These are phyloP conservation scores for Oryza rufipogon DNA, from an alignment of 176 grass and related monocot genomes.

Conservation along the genomic window DNA sequence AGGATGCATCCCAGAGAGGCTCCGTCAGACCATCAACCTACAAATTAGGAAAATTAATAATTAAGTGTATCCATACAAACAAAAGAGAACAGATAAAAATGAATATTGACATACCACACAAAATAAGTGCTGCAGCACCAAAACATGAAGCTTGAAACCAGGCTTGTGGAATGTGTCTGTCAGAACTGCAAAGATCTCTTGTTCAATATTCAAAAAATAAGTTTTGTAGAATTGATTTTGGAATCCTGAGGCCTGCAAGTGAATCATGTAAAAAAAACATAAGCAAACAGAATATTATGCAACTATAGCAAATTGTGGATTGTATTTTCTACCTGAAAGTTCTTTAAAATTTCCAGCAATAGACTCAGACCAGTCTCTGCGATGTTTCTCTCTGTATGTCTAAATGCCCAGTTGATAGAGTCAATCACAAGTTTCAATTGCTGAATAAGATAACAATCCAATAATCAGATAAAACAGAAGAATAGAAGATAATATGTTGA, in stretches of 20 bases:
- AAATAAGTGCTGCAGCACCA: constrained; percentile 97
- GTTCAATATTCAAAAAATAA: constrained; percentile 91
- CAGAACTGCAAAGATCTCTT: constrained; percentile 98
- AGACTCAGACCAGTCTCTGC: constrained; percentile 96
- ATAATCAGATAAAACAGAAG: constrained; percentile 43
- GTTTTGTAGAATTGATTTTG: constrained; percentile 98
- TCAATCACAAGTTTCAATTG: constrained; percentile 99
- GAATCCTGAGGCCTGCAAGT: constrained; percentile 82
- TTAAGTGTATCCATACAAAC: constrained; percentile 15
- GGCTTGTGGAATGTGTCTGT: constrained; percentile 99
- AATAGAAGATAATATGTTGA: not conserved
- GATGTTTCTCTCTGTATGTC: constrained; percentile 99
- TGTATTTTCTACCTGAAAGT: constrained; percentile 72
- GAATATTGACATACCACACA: constrained; percentile 66
- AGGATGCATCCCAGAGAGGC: constrained; percentile 81
- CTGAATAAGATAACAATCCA: constrained; percentile 48
- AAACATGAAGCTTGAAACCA: constrained; percentile 97
- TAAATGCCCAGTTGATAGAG: constrained; percentile 97
- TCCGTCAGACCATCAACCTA: constrained; percentile 95
- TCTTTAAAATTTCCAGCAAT: constrained; percentile 91
- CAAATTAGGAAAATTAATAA: constrained; percentile 33
- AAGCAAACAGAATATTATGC: constrained; percentile 15
- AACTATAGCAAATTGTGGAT: not conserved
- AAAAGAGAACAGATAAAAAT: not conserved
- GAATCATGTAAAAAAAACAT: constrained; percentile 20